Percentiles rank a stretch among this genome's conserved stretches.
Conservation (phyloP, 2,329 filamentous ascomycete species). For the Hymenoscyphus albidus region DNA sequence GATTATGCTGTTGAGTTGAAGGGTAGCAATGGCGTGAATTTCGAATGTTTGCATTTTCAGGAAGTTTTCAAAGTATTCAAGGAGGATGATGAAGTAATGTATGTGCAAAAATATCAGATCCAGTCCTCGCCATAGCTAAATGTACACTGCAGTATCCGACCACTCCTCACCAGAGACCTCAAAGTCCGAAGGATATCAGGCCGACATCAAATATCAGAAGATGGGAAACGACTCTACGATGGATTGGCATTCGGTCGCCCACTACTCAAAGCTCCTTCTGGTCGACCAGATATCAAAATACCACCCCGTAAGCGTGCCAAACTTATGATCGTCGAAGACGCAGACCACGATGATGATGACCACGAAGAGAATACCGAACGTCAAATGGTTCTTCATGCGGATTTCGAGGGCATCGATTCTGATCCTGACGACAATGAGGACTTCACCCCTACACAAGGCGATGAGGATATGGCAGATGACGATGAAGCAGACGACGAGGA, state of each 20-base stretch:
- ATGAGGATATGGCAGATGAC: constrained; percentile 32
- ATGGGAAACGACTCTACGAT: constrained; percentile 79
- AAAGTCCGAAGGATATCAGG: constrained; percentile 69
- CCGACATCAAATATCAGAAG: constrained; percentile 72
- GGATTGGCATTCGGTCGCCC: constrained; percentile 80
- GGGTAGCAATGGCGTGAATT: constrained; percentile 53
- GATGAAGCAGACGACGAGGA: constrained; percentile 29
- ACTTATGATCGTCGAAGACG: constrained; percentile 41
- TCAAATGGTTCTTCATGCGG: constrained; percentile 30
- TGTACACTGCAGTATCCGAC: constrained; percentile 60
- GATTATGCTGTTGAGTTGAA: constrained; percentile 81
- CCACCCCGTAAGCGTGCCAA: constrained; percentile 69
- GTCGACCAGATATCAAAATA: constrained; percentile 65
- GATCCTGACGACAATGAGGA: constrained; percentile 32
- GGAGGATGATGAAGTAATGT: constrained; percentile 82
- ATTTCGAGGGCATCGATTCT: constrained; percentile 37
- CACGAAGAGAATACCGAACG: constrained; percentile 34
- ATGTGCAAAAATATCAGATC: constrained; percentile 36
- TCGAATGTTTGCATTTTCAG: constrained; percentile 86
- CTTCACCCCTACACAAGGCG: constrained; percentile 24
- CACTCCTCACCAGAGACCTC: constrained; percentile 71
- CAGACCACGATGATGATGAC: constrained; percentile 36
- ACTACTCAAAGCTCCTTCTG: constrained; percentile 54
- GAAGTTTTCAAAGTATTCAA: constrained; percentile 65
- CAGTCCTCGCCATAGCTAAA: neutral